Conservation (phyloP, 768 basidiomycete genomes). For the Saitozyma podzolica region DNA sequence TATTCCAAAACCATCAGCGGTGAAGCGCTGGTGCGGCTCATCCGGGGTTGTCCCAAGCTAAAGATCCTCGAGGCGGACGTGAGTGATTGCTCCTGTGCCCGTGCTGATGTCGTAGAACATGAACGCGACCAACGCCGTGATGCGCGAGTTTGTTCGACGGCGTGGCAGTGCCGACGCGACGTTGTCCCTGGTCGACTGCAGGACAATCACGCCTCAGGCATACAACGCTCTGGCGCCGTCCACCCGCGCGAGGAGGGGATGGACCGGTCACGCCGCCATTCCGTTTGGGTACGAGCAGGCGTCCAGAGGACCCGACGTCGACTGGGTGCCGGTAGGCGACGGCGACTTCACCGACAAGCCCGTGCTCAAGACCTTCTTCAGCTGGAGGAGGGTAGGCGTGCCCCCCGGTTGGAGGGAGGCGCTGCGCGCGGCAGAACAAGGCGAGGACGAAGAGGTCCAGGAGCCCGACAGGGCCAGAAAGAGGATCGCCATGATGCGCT, state of each 20-base stretch:
- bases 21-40: conserved; percentile 64
- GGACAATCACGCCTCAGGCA: conserved; percentile 18
- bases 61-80: conserved; percentile 70
- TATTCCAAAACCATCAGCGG: conserved; percentile 66
- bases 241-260: conserved; percentile 15
- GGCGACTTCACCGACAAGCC: conserved; percentile 2
- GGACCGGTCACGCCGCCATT: conserved; percentile 16
- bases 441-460: background rate
- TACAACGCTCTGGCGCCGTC: conserved; percentile 10
- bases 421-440: background rate
- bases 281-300: conserved; percentile 26
- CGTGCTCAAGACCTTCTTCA: conserved; percentile 35
- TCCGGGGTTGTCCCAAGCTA: conserved; percentile 65
- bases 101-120: conserved; percentile 28
- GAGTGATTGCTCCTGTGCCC: conserved; percentile 14
- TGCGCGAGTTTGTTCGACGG: conserved; percentile 25
- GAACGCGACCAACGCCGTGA: conserved; percentile 24
- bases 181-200: conserved; percentile 30
- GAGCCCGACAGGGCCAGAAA: background rate
- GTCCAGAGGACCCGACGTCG: background rate
- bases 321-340: background rate
- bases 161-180: conserved; percentile 4
- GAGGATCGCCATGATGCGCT: background rate
- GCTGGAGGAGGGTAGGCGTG: conserved; percentile 29
- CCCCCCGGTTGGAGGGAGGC: conserved; percentile 22